phyloP scores from a whole-genome alignment of 257 asterid species.

The Solanum sejunctum region DNA sequence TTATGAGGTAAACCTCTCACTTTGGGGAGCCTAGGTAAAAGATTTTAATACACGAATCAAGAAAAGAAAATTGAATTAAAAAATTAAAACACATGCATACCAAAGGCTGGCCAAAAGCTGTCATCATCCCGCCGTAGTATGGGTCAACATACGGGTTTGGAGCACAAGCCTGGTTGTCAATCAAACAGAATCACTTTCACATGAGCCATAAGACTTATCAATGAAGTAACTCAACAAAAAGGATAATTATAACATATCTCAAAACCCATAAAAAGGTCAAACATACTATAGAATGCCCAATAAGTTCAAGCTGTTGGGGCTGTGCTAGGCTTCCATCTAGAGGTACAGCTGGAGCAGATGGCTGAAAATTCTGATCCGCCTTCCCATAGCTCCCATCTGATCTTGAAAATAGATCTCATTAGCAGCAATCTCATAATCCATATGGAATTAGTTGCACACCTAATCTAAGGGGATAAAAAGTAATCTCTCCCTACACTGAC shows the following conservation, averaged over 20 bases:
- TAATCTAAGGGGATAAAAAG: neutral
- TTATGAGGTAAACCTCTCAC: neutral
- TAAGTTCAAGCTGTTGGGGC: slow-evolving; percentile 51
- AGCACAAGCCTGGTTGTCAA: slow-evolving; percentile 42
- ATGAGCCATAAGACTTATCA: neutral
- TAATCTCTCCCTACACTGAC: neutral
- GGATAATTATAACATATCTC: neutral
- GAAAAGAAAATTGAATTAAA: neutral
- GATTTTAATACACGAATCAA: neutral
- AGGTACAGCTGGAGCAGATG: slow-evolving; percentile 29
- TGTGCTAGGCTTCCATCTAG: slow-evolving; percentile 36
- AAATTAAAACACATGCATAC: slow-evolving; percentile 17
- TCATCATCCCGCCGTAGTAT: slow-evolving; percentile 63
- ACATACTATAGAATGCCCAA: slow-evolving; percentile 57
- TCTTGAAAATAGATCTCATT: slow-evolving; percentile 9
- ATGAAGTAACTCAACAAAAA: neutral
- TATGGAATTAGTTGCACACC: neutral
- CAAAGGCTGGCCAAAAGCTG: slow-evolving; percentile 75
- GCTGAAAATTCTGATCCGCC: slow-evolving; percentile 24
- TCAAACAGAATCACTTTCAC: neutral
- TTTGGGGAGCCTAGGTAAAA: neutral
- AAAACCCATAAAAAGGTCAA: neutral
- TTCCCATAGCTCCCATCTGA: slow-evolving; percentile 35
- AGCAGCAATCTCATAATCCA: neutral
- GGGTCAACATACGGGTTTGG: slow-evolving; percentile 42